Conservation (phyloP, 495 filamentous ascomycete genomes). For the Coniosporium apollinis region DNA sequence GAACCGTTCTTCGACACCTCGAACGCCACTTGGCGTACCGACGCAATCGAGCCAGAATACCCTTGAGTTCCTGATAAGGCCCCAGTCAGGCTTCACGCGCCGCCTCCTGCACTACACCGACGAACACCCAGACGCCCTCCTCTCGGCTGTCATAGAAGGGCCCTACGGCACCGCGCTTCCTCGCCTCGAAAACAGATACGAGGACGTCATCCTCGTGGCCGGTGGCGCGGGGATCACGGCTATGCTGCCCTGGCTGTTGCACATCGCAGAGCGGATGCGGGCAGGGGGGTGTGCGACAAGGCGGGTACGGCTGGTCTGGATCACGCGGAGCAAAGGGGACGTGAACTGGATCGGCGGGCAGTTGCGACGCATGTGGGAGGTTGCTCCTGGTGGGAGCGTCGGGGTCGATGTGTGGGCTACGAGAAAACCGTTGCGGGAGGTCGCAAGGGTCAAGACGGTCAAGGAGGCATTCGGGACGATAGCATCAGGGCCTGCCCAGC, state of each 20-base stretch:
- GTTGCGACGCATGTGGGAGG: neutral
- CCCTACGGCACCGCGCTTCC: constrained; percentile 11
- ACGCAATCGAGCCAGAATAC: neutral
- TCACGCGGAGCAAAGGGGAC: neutral
- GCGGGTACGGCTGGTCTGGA: constrained; percentile 4
- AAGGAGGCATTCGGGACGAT: too few species aligned
- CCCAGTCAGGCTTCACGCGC: constrained; percentile 11
- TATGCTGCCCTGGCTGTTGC: constrained; percentile 9
- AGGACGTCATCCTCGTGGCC: constrained; percentile 13
- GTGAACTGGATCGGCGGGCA: constrained; percentile 2
- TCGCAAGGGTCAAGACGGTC: neutral
- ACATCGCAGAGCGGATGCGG: constrained; percentile 1
- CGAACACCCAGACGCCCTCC: neutral
- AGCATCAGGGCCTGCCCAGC: too few species aligned
- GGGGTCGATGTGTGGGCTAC: constrained; percentile 1
- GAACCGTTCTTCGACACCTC: too few species aligned
- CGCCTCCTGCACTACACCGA: constrained; percentile 1
- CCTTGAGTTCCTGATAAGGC: constrained; percentile 10
- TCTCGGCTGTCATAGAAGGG: constrained; percentile 10
- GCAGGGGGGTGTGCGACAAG: neutral
- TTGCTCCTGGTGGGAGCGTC: neutral
- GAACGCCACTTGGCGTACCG: neutral
- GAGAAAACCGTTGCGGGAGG: neutral
- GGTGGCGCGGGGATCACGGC: constrained; percentile 17
- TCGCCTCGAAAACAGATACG: constrained; percentile 4